Base-by-base conservation (phyloP, 805 yeast species). In the Candida stauntonica region DNA sequence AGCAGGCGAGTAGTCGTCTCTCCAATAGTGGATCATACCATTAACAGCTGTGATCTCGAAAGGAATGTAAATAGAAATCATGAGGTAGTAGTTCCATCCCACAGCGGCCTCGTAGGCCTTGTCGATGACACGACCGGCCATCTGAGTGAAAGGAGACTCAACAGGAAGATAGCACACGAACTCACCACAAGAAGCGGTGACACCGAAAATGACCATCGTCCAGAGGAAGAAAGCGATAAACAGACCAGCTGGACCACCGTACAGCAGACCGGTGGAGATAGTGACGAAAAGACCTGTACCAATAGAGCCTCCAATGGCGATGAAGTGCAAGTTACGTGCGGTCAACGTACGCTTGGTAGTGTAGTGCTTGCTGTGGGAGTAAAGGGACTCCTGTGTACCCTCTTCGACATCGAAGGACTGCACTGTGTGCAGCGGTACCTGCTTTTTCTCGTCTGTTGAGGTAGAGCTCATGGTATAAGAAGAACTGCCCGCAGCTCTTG, bases 1-100 rank as follows among this genome's bases (percentile, higher is more conserved):
- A 0, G 82, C 93, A 0, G 89, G 81, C 2, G 78, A 70, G 58
- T 77, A 83, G 50, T 78, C 88, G 45, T 75, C 78, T 46, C 84
- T 67, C 95, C 95, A 86, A 52, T 67, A 86, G 54, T 85, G 79
- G 26, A 78, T 58, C 66, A 76, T 70, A 14, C 75, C 70, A 43
- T 76, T 75, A 39, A 72, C 79, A 1, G 86, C 84, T 12, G 77
- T 80, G 46, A 80, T 68, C 54, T 81, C 85, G 48, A 75, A 73
- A 13, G 86, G 83, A 11, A 78, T 70, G 20, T 76, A 67, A 44
- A 79, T 68, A 45, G 75, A 67, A 52, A 72, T 68, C 46, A 77
- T 68, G 52, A 78, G 73, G 72, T 48, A 67, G 58, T 78, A 79
- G 31, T 74, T 74, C 67, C 77, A 78, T 24, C 86, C 86, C 46